phyloP scores from a whole-genome alignment of 352 stramenopile species.

The Phytophthora sp. region DNA sequence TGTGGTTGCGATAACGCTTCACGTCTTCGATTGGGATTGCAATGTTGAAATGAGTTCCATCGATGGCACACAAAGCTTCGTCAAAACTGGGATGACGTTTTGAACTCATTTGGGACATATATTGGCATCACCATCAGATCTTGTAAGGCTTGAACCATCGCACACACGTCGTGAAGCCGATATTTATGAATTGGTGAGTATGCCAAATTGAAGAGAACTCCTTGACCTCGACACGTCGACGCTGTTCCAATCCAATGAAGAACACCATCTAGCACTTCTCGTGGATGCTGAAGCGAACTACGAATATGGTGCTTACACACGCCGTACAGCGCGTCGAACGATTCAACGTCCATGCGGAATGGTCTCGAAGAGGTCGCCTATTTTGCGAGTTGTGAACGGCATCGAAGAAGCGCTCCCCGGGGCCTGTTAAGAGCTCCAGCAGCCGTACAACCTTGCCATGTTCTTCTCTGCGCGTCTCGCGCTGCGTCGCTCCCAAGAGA shows the following conservation, averaged over 20 bases:
- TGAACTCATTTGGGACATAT: background rate
- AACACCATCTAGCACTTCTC: background rate
- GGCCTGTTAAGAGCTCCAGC: too few relatives aligned
- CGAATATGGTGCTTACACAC: background rate
- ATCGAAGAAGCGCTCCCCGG: background rate
- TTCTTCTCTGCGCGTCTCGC: too few relatives aligned
- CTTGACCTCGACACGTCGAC: background rate
- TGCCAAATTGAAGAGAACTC: background rate
- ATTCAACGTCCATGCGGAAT: background rate
- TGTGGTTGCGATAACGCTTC: background rate
- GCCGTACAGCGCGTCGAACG: background rate
- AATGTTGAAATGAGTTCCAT: background rate
- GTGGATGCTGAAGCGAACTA: background rate
- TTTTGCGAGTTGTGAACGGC: background rate
- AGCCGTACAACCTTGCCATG: too few relatives aligned
- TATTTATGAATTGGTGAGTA: background rate
- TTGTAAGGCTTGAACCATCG: background rate
- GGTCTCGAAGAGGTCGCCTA: background rate
- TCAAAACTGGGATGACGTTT: background rate
- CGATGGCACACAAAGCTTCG: background rate
- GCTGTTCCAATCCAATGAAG: background rate
- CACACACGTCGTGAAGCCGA: background rate
- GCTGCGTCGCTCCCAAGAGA: too few relatives aligned
- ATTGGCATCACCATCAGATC: background rate
- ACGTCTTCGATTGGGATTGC: background rate